These are phyloP conservation scores for Leccinum disarticulatum DNA, from an alignment of 768 basidiomycete genomes.

Conservation along the genomic window DNA sequence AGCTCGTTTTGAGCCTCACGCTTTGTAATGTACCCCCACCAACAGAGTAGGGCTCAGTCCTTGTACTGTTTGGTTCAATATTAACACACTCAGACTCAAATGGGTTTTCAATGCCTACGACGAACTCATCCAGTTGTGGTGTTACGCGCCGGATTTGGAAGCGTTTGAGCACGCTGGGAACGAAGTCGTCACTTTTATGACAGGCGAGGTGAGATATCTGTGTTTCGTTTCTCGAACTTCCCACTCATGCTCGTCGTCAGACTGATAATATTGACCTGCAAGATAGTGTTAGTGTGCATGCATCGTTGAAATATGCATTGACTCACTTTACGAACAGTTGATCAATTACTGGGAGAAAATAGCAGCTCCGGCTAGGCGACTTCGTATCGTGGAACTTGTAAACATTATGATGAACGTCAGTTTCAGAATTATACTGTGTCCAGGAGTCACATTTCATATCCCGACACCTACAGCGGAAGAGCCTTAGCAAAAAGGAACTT, in stretches of 20 bases:
- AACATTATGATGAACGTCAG: constrained; percentile 63
- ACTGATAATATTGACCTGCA: constrained; percentile 48
- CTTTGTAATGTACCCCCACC: constrained; percentile 68
- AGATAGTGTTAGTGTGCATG: constrained; percentile 54
- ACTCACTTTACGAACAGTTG: constrained; percentile 43
- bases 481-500: constrained; percentile 47
- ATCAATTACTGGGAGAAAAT: constrained; percentile 62
- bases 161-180: constrained; percentile 63
- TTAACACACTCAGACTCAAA: constrained; percentile 44
- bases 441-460: not conserved
- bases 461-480: constrained; percentile 47
- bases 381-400: constrained; percentile 50
- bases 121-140: constrained; percentile 62
- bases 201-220: constrained; percentile 50
- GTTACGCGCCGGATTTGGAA: constrained; percentile 64
- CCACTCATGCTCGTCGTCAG: constrained; percentile 9
- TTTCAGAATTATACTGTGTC: constrained; percentile 1
- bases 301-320: not conserved
- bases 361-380: constrained; percentile 54
- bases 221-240: not conserved
- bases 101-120: constrained; percentile 62
- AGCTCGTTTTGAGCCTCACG: constrained; percentile 65
- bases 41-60: constrained; percentile 50
- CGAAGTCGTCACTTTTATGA: constrained; percentile 55
- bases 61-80: not conserved